These are phyloP conservation scores for Daucus carota DNA, from an alignment of 129 eudicot species.

Conservation along the genomic window DNA sequence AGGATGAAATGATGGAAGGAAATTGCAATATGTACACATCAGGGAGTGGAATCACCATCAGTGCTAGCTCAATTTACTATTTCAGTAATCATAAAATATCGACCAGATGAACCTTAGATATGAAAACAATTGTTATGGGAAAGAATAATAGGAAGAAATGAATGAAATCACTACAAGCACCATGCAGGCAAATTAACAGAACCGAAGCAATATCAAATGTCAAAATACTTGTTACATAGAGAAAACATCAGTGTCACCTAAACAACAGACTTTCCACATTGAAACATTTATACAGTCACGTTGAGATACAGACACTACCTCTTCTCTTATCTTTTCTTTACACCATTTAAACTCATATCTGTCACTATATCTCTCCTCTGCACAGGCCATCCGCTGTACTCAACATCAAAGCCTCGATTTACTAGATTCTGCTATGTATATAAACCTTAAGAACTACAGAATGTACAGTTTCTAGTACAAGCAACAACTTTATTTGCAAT, in stretches of 20 bases:
- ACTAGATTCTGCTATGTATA: slow-evolving; percentile 47
- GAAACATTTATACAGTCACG: slow-evolving; percentile 51
- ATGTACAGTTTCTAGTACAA: slow-evolving; percentile 91
- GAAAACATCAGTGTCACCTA: slow-evolving; percentile 29
- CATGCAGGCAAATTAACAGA: background rate
- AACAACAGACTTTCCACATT: slow-evolving; percentile 28
- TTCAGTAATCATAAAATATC: background rate
- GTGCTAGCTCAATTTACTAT: background rate
- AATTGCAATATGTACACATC: background rate
- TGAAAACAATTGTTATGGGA: background rate
- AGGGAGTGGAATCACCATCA: background rate
- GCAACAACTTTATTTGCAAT: slow-evolving; percentile 59
- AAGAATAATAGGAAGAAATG: background rate
- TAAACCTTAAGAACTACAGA: slow-evolving; percentile 63
- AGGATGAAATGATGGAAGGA: background rate
- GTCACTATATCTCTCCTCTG: slow-evolving; percentile 19
- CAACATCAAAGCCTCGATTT: slow-evolving; percentile 28
- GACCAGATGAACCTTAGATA: too few species aligned
- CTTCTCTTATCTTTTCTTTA: slow-evolving; percentile 16
- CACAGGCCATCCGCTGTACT: slow-evolving; percentile 22
- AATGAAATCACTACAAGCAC: background rate
- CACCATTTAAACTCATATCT: slow-evolving; percentile 15
- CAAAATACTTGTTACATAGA: slow-evolving; percentile 19
- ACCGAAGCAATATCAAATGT: slow-evolving; percentile 9
- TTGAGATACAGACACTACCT: slow-evolving; percentile 28